Conservation (phyloP, 2,329 filamentous ascomycete genomes). For the Trichoderma pleuroti region DNA sequence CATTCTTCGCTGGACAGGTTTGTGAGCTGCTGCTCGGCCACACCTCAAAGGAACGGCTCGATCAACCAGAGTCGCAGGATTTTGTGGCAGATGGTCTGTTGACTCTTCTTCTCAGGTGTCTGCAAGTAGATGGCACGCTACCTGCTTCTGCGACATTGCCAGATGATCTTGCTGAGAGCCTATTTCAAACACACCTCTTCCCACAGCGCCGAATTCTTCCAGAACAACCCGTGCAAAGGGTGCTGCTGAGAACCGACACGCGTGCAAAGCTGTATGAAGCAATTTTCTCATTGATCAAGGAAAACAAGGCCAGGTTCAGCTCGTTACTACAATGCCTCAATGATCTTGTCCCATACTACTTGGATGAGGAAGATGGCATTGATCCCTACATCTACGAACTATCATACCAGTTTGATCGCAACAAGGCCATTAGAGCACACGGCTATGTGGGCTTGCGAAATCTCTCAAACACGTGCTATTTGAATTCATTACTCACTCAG, state of each 20-base stretch:
- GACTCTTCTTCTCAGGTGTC: slow-evolving; percentile 31
- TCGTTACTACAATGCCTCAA: slow-evolving; percentile 46
- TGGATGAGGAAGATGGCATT: slow-evolving; percentile 35
- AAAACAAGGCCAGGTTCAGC: slow-evolving; percentile 46
- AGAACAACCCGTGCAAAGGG: slow-evolving; percentile 34
- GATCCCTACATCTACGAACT: slow-evolving; percentile 61
- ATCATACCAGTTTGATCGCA: slow-evolving; percentile 59
- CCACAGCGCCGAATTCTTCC: slow-evolving; percentile 44
- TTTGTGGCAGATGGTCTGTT: slow-evolving; percentile 30
- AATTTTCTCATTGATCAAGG: slow-evolving; percentile 53
- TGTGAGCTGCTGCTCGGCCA: slow-evolving; percentile 39
- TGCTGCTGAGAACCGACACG: slow-evolving; percentile 52
- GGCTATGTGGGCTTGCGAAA: slow-evolving; percentile 91
- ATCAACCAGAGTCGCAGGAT: slow-evolving; percentile 29
- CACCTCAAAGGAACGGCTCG: slow-evolving; percentile 40
- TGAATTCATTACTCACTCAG: slow-evolving; percentile 92
- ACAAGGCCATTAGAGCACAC: slow-evolving; percentile 65
- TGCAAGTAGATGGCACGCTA: slow-evolving; percentile 30
- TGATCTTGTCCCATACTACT: slow-evolving; percentile 37
- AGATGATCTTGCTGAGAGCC: slow-evolving; percentile 31
- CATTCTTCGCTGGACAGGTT: slow-evolving; percentile 29
- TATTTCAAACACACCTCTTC: slow-evolving; percentile 66
- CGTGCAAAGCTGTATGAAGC: slow-evolving; percentile 59
- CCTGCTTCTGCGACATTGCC: slow-evolving; percentile 26
- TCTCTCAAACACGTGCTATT: slow-evolving; percentile 92